Percentiles rank a stretch among this genome's conserved stretches.
Evolutionary conservation across 1,284 basidiomycete species (phyloP).

Genomic region (Boletus sp.): DNA sequence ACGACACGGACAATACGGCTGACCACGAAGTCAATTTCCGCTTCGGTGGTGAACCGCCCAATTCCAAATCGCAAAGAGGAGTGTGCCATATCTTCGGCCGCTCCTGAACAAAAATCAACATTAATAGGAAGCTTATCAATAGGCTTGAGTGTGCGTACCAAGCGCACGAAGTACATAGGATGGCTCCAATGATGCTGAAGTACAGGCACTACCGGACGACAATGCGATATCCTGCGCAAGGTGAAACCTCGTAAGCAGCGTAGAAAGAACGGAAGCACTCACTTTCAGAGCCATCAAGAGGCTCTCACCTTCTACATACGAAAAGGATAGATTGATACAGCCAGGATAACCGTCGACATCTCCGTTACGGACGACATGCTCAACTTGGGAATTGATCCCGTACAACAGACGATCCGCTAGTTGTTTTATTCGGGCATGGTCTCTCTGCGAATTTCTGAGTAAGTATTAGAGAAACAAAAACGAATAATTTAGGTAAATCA

Average conservation of each 20-base stretch:
- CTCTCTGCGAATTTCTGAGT: constrained; percentile 53
- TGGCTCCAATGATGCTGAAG: constrained; percentile 97
- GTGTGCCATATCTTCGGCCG: constrained; percentile 99
- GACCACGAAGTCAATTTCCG: constrained; percentile 94
- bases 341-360: constrained; percentile 87
- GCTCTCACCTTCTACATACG: constrained; percentile 98
- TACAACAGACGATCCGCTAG: constrained; percentile 84
- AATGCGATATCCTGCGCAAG: constrained; percentile 83
- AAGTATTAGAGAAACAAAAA: constrained; percentile 7
- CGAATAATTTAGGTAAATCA: constrained; percentile 14
- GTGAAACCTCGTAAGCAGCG: not conserved
- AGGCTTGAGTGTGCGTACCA: constrained; percentile 44
- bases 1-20: constrained; percentile 89
- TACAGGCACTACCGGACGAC: constrained; percentile 98
- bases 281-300: constrained; percentile 99
- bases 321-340: constrained; percentile 94
- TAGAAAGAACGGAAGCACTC: constrained; percentile 31
- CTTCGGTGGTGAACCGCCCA: constrained; percentile 97
- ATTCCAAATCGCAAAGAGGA: constrained; percentile 98
- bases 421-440: constrained; percentile 75
- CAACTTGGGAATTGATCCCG: constrained; percentile 81
- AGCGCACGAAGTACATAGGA: constrained; percentile 98
- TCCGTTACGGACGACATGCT: constrained; percentile 93
- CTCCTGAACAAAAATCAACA: constrained; percentile 47
- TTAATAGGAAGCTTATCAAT: not conserved